Conservation (phyloP, 2,329 filamentous ascomycete genomes). For the Davidsoniella australis region DNA sequence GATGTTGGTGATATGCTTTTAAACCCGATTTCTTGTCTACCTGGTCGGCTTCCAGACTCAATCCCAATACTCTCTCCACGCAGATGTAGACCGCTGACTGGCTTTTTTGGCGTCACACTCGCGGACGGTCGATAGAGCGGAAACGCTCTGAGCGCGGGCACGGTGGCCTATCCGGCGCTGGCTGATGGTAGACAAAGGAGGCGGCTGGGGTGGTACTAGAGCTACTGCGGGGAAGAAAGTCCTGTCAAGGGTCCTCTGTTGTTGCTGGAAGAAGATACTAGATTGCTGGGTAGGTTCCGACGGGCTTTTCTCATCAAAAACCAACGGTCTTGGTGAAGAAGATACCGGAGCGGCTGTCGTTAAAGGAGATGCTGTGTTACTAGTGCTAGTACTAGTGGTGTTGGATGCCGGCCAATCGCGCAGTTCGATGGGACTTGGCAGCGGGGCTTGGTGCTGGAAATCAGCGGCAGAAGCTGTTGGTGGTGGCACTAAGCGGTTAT, state of each 20-base stretch:
- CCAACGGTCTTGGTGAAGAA: too few relatives aligned
- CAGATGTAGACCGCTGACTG: slow-evolving; percentile 1
- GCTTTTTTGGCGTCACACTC: neutral
- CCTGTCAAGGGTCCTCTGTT: neutral
- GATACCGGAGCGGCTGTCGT: neutral
- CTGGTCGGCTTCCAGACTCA: neutral
- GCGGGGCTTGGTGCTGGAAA: neutral
- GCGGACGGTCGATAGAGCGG: neutral
- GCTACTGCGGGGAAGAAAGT: neutral
- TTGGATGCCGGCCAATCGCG: neutral
- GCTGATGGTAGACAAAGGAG: neutral
- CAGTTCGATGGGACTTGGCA: slow-evolving; percentile 3
- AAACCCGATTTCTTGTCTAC: neutral
- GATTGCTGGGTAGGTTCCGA: neutral
- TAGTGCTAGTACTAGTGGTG: neutral
- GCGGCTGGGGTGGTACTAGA: neutral
- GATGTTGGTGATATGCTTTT: neutral
- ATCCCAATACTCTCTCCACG: slow-evolving; percentile 11
- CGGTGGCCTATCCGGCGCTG: neutral
- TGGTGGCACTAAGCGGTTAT: neutral
- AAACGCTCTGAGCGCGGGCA: neutral
- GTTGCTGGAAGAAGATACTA: neutral
- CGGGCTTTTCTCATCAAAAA: too few relatives aligned
- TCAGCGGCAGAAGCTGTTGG: neutral
- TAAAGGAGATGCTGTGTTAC: neutral